Conservation (phyloP, 306 rosid species). For the Sophora flavescens region DNA sequence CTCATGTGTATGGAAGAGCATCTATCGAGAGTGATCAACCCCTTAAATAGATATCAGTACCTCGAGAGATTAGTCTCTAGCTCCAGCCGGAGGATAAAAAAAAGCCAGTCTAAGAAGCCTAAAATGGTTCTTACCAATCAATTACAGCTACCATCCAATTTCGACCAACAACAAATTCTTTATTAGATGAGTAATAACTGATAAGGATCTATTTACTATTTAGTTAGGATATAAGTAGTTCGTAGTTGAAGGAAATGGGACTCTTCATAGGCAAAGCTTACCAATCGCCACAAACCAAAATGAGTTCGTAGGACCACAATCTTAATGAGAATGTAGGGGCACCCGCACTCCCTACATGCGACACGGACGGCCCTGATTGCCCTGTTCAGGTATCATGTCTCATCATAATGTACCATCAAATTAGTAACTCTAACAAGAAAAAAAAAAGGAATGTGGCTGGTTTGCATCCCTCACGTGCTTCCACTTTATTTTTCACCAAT, state of each 20-base stretch:
- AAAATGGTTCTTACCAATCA: neutral
- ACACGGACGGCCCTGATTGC: slow-evolving; percentile 36
- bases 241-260: neutral
- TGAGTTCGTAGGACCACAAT: slow-evolving; percentile 43
- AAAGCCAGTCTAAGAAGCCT: neutral
- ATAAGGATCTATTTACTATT: neutral
- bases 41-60: too few relatives aligned
- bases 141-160: neutral
- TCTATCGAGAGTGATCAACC: too few relatives aligned
- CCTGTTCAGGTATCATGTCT: slow-evolving; percentile 51
- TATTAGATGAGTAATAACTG: neutral
- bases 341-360: neutral
- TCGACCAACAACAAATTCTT: neutral
- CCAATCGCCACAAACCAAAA: neutral
- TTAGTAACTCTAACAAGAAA: neutral
- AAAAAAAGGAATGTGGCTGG: slow-evolving; percentile 55
- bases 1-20: too few relatives aligned
- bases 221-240: neutral
- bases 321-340: neutral
- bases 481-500: slow-evolving; percentile 50
- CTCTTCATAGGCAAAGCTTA: neutral
- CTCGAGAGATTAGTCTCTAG: too few relatives aligned
- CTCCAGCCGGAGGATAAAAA: too few relatives aligned
- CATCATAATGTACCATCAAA: slow-evolving; percentile 24
- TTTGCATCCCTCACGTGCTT: slow-evolving; percentile 56